Conservation (phyloP, 768 basidiomycete genomes). For the Suillus hirtellus region DNA sequence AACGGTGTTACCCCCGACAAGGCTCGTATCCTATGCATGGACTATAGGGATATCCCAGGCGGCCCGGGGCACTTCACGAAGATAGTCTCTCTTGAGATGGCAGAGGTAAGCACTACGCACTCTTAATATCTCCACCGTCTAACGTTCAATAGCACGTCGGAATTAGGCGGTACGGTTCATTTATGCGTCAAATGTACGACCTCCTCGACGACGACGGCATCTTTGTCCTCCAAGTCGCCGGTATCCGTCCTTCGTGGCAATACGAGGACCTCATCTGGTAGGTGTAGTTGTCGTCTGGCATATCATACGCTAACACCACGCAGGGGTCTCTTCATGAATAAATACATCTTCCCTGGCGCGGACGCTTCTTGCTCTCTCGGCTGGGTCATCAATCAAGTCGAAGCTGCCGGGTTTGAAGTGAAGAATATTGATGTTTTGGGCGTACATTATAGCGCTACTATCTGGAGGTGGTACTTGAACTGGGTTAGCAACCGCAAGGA, state of each 20-base stretch:
- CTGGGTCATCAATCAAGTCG: conserved; percentile 89
- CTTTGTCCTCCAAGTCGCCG: conserved; percentile 97
- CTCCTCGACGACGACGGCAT: conserved; percentile 92
- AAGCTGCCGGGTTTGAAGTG: conserved; percentile 92
- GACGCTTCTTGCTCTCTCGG: conserved; percentile 95
- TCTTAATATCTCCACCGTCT: neutral
- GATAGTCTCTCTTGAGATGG: conserved; percentile 97
- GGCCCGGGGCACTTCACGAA: conserved; percentile 80
- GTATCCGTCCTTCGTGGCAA: conserved; percentile 94
- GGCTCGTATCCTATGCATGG: conserved; percentile 89
- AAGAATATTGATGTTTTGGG: conserved; percentile 97
- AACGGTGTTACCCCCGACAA: conserved; percentile 74
- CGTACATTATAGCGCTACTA: conserved; percentile 93
- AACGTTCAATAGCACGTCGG: conserved; percentile 75
- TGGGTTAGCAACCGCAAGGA: conserved; percentile 94
- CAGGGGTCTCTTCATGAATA: conserved; percentile 97
- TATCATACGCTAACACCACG: neutral
- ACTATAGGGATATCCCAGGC: conserved; percentile 88
- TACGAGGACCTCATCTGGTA: conserved; percentile 97
- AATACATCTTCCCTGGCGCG: conserved; percentile 98
- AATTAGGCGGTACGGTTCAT: conserved; percentile 85
- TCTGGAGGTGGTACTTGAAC: conserved; percentile 94
- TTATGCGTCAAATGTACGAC: conserved; percentile 90
- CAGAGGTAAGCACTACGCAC: conserved; percentile 59
- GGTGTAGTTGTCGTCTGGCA: conserved; percentile 13